Percentiles rank a stretch among this genome's conserved stretches.
Evolutionary conservation across 106 monocot genomes (phyloP).

Genomic region (Agapanthus africanus): DNA sequence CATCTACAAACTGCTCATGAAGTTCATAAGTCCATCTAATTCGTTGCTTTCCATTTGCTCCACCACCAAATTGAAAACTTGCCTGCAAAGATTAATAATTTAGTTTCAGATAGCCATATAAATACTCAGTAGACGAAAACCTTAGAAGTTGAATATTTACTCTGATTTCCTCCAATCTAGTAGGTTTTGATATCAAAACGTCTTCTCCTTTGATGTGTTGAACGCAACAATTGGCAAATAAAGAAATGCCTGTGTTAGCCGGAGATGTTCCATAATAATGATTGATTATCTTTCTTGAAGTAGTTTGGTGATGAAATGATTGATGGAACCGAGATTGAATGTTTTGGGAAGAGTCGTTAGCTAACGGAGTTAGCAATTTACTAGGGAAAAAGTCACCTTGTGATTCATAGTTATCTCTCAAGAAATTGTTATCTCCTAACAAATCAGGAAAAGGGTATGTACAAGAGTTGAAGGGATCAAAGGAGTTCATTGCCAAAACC

Average conservation of each 20-base stretch:
- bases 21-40: conserved; percentile 39
- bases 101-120: neutral
- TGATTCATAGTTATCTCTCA: neutral
- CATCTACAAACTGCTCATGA: conserved; percentile 30
- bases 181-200: conserved; percentile 1
- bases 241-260: neutral
- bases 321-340: neutral
- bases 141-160: neutral
- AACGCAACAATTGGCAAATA: neutral
- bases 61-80: neutral
- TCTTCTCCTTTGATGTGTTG: neutral
- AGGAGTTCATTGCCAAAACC: conserved; percentile 10
- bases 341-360: neutral
- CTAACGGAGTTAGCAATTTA: neutral
- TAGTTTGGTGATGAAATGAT: conserved; percentile 1
- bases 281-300: neutral
- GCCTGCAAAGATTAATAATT: neutral
- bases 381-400: neutral
- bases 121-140: neutral
- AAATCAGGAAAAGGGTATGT: neutral
- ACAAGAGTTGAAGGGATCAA: conserved; percentile 3
- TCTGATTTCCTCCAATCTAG: neutral
- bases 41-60: conserved; percentile 12
- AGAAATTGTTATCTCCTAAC: neutral
- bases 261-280: conserved; percentile 9